Base-by-base conservation (phyloP, 768 basidiomycete species). In the Kwoniella pini region DNA sequence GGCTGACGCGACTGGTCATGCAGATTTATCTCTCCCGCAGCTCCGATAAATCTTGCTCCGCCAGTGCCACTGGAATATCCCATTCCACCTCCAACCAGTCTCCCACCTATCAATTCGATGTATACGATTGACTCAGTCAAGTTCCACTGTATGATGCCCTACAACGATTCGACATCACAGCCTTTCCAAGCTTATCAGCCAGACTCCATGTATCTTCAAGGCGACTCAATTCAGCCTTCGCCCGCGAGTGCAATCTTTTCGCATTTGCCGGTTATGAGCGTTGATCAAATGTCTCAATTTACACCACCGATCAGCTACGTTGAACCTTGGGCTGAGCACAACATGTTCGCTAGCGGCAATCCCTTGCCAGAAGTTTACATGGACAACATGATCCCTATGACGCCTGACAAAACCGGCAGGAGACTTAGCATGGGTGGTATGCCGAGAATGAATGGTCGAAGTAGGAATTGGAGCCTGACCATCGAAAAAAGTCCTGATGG, bases 381-480 rank as follows among this genome's bases (percentile, higher is more conserved):
- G 13, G 53, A 49, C 24, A 21, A 27, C 36, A 26, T 38, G 26
- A 31, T 31, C 12, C 27, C 59, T 17, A 19, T 54, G 10, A 60
- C 57, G 11, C 46, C 50, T 4, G 60, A 24, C 0, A 54, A 42
- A n/a, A 51, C 30, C 26, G 24, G 42, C 19, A 53, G 58, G 22
- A 46, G 53, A 42, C 27, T 61, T 39, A 54, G 53, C 52, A 54
- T 33, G 31, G 12, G 52, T 6, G 54, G 59, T 42, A 39, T 54
- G 42, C 12, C 31, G 4, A 54, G 44, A 24, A 4, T 53, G n/a
- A 7, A 45, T 28, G 45, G 52, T n/a, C 42, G 60, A n/a, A 58
- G 54, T n/a, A 54, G 61, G 24, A 63, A 52, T 7, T 72, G 70
- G 70, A 69, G 65, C 48, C 24, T 72, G 24, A 68, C 62, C 10